Evolutionary conservation across 2,329 filamentous ascomycete genomes (phyloP).

Genomic region (Gliomastix tumulicola): DNA sequence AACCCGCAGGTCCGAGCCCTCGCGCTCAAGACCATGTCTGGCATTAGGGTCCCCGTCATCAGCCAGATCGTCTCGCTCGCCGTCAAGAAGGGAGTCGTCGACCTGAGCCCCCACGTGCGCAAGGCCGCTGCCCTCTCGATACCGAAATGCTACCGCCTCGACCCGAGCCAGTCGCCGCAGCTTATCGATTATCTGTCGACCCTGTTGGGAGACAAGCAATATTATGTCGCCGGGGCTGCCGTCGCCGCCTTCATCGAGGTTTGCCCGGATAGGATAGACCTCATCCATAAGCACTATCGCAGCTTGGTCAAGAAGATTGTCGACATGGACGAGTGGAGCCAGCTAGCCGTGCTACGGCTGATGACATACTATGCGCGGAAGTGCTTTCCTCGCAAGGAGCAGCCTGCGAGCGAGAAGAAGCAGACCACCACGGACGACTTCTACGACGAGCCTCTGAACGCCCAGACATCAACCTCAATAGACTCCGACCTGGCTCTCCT

Average conservation of each 20-base stretch:
- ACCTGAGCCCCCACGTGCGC: constrained; percentile 92
- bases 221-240: constrained; percentile 92
- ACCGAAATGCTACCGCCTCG: constrained; percentile 89
- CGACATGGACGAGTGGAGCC: constrained; percentile 99
- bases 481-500: constrained; percentile 81
- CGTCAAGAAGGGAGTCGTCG: constrained; percentile 86
- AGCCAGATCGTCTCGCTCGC: constrained; percentile 94
- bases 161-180: constrained; percentile 78
- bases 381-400: constrained; percentile 73
- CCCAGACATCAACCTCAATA: constrained; percentile 48
- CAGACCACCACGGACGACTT: constrained; percentile 58
- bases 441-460: constrained; percentile 81
- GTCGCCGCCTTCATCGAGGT: constrained; percentile 84
- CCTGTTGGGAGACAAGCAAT: constrained; percentile 83
- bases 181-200: constrained; percentile 73
- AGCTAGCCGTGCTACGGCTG: constrained; percentile 73
- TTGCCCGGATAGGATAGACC: constrained; percentile 78
- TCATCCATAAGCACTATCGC: constrained; percentile 88
- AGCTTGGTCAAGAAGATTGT: constrained; percentile 81
- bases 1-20: constrained; percentile 88
- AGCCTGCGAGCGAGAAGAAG: constrained; percentile 33
- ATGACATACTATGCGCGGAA: constrained; percentile 79
- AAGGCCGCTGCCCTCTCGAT: constrained; percentile 91
- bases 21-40: constrained; percentile 93
- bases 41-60: constrained; percentile 94